These are phyloP conservation scores for Verticillium tricorpus DNA, from an alignment of 2,329 filamentous ascomycete species.

Conservation along the genomic window DNA sequence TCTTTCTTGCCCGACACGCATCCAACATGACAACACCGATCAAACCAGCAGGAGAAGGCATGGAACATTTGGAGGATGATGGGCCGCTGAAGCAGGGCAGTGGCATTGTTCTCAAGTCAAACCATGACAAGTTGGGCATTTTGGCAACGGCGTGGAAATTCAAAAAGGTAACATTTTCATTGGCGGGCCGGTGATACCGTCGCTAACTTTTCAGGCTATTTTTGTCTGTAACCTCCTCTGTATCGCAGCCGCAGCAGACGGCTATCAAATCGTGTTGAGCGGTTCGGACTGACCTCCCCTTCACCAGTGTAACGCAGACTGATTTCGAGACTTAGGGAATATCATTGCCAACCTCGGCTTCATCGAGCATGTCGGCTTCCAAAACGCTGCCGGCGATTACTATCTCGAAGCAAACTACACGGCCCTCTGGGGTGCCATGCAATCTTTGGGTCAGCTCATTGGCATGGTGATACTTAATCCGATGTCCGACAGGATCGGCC, in stretches of 20 bases:
- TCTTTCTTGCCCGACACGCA: too few species aligned
- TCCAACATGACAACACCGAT: too few species aligned
- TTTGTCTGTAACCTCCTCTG: slow-evolving; percentile 17
- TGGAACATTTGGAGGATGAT: too few species aligned
- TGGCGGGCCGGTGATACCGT: too few species aligned
- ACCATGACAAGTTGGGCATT: background rate
- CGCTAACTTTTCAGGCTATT: background rate
- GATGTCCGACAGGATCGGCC: slow-evolving; percentile 20
- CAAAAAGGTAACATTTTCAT: background rate
- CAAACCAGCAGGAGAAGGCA: too few species aligned
- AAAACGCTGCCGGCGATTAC: slow-evolving; percentile 16
- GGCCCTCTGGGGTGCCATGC: slow-evolving; percentile 32
- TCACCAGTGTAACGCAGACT: too few species aligned
- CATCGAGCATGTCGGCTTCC: slow-evolving; percentile 25
- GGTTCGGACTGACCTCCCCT: too few species aligned
- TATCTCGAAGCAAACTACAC: slow-evolving; percentile 27
- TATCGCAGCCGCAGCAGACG: slow-evolving; percentile 20
- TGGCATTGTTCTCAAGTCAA: background rate
- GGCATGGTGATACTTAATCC: slow-evolving; percentile 26
- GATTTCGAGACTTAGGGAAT: slow-evolving; percentile 10
- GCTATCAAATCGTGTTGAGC: slow-evolving; percentile 19
- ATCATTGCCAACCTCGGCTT: slow-evolving; percentile 34
- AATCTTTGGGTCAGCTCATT: slow-evolving; percentile 33
- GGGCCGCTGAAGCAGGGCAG: background rate
- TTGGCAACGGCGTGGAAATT: background rate